Conservation (phyloP, 805 yeast species). For the Candida wancherniae region DNA sequence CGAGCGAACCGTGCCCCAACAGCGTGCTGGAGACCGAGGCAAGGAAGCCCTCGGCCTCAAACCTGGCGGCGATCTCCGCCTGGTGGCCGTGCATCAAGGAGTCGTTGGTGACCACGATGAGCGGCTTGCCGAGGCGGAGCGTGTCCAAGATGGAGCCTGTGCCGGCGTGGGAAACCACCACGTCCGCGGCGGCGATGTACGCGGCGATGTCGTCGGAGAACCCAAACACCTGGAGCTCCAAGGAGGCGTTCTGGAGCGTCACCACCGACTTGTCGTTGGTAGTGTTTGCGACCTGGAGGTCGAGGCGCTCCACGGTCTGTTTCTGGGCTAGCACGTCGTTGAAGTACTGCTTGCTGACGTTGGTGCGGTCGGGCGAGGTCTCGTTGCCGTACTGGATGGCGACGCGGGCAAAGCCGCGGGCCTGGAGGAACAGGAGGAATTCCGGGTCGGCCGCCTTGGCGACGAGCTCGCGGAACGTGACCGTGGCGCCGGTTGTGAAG, state of each 20-base stretch:
- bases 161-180: conserved; percentile 84
- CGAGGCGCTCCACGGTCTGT: conserved; percentile 9
- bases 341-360: conserved; percentile 23
- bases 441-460: conserved; percentile 30
- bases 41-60: conserved; percentile 11
- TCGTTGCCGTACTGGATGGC: conserved; percentile 33
- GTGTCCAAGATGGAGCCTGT: conserved; percentile 90
- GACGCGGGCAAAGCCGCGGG: conserved; percentile 30
- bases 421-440: conserved; percentile 34
- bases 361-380: conserved; percentile 11
- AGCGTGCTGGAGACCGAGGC: conserved; percentile 5
- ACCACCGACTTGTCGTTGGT: conserved; percentile 16
- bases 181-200: conserved; percentile 42
- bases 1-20: conserved; percentile 7
- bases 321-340: conserved; percentile 15
- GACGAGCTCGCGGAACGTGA: conserved; percentile 63
- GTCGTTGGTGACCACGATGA: conserved; percentile 69
- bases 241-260: conserved; percentile 4
- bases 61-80: conserved; percentile 14
- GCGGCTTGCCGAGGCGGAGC: conserved; percentile 48
- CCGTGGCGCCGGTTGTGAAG: conserved; percentile 90
- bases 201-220: conserved; percentile 23
- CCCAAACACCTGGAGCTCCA: conserved; percentile 24
- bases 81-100: conserved; percentile 43
- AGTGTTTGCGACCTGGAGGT: conserved; percentile 11